Base-by-base conservation (phyloP, 2,329 filamentous ascomycete species). In the Aspergillus pseudonomiae region DNA sequence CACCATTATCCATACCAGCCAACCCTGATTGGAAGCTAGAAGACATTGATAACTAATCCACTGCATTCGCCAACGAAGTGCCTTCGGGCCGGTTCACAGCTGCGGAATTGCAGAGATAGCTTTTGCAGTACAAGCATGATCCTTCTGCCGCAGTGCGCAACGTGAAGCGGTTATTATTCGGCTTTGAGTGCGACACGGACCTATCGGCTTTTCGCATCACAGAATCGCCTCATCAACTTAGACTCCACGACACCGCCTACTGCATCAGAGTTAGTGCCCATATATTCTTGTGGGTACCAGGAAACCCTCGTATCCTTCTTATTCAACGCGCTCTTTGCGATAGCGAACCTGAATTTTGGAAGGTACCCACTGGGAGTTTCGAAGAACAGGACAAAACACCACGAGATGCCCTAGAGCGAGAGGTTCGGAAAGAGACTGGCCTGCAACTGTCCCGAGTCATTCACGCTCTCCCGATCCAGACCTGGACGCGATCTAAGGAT, bases 91-190 rank as follows among this genome's bases (percentile, higher is more conserved):
- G 19, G 41, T 63, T 57, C 26, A 63, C 43, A 19, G 46, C 60
- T 54, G 56, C 46, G 46, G 56, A 53, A 6, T 21, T 63, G 24
- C 43, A 63, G 19, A 60, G 60, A 50, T 63, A 63, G 30, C 45
- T 63, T 59, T 43, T 60, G 21, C 32, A 53, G 21, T 60, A 60
- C 26, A 57, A 36, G 46, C 60, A 45, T 54, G n/a, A 36, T 54
- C 46, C 55, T 43, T 32, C 30, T 28, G 30, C 26, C 52, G 60
- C 55, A 57, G 36, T 58, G 10, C 14, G 48, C 21, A n/a, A 62
- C 43, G 55, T 39, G 54, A n/a, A 24, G 24, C 11, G 21, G 12
- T 55, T 21, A 48, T 12, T 36, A 61, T 48, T 61, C 39, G 24
- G 55, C 24, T n/a, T 61, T 41, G 39, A 61, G 34, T 55, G 50